Evolutionary conservation across 176 grass and related monocot genomes (phyloP).

Genomic region (Musa schizocarpa): DNA sequence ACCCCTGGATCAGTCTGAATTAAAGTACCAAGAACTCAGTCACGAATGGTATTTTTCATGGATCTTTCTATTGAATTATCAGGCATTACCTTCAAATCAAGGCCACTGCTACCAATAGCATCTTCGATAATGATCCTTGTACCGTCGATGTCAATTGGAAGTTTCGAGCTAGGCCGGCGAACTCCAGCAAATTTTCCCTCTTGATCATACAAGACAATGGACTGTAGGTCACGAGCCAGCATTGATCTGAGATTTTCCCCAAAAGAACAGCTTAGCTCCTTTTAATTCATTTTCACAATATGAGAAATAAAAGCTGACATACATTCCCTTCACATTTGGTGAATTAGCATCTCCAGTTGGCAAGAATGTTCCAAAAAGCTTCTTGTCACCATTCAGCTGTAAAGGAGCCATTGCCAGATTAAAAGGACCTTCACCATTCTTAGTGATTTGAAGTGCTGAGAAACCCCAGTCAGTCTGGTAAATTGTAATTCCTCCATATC

Average conservation of each 20-base stretch:
- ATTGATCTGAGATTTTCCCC: constrained; percentile 57
- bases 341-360: constrained; percentile 57
- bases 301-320: constrained; percentile 27
- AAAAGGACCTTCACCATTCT: constrained; percentile 87
- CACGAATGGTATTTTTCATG: not conserved
- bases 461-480: constrained; percentile 97
- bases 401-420: constrained; percentile 87
- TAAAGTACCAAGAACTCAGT: not conserved
- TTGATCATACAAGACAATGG: constrained; percentile 95
- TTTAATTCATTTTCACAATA: not conserved
- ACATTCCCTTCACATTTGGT: constrained; percentile 87
- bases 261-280: not conserved
- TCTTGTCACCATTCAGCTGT: constrained; percentile 64
- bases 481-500: constrained; percentile 74
- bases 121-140: constrained; percentile 94
- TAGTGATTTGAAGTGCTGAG: constrained; percentile 78
- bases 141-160: constrained; percentile 87
- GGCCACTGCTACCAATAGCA: constrained; percentile 82
- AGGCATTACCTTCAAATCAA: constrained; percentile 72
- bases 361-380: constrained; percentile 77
- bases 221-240: constrained; percentile 91
- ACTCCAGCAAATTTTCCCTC: constrained; percentile 93
- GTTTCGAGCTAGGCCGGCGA: constrained; percentile 75
- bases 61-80: not conserved
- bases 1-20: constrained; percentile 85